Conservation (phyloP, 2,329 filamentous ascomycete species). For the Alternaria sp. region DNA sequence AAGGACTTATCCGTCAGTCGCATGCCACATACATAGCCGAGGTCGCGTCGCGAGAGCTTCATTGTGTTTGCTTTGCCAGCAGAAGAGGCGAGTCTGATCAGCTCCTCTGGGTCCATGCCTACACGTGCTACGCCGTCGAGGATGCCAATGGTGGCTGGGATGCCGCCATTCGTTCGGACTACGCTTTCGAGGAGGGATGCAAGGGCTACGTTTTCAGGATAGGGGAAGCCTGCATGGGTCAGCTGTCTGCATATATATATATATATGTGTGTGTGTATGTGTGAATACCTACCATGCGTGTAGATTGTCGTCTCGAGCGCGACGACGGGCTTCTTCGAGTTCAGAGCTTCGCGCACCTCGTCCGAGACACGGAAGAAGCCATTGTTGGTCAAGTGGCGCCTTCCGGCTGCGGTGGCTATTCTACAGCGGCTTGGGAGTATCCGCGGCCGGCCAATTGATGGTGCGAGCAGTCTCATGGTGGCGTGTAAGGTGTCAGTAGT, state of each 20-base stretch:
- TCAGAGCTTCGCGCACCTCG: slow-evolving; percentile 81
- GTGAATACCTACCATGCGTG: slow-evolving; percentile 73
- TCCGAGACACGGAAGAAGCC: slow-evolving; percentile 76
- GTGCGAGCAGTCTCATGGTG: slow-evolving; percentile 38
- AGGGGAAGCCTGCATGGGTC: slow-evolving; percentile 66
- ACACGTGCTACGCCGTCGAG: slow-evolving; percentile 83
- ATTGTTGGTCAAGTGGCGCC: slow-evolving; percentile 49
- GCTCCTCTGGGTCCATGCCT: slow-evolving; percentile 75
- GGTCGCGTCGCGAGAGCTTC: slow-evolving; percentile 88
- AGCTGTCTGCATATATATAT: slow-evolving; percentile 1
- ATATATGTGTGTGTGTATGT: no score
- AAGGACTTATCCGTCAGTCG: slow-evolving; percentile 71
- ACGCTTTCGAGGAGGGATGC: slow-evolving; percentile 82
- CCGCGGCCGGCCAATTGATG: slow-evolving; percentile 27
- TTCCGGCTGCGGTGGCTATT: slow-evolving; percentile 8
- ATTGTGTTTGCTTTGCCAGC: slow-evolving; percentile 72
- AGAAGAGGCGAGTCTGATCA: slow-evolving; percentile 71
- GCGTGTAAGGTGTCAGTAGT: slow-evolving; percentile 1
- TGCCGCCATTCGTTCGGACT: slow-evolving; percentile 76
- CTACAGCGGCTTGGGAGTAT: slow-evolving; percentile 10
- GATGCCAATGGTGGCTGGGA: slow-evolving; percentile 91
- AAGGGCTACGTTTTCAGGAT: slow-evolving; percentile 76
- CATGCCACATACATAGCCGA: slow-evolving; percentile 81
- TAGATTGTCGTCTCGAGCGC: slow-evolving; percentile 97
- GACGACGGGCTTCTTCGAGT: slow-evolving; percentile 80